Percentiles rank a stretch among this genome's conserved stretches.
These are phyloP conservation scores for Mycena citricolor DNA, from an alignment of 1,284 basidiomycete genomes.

Conservation along the genomic window DNA sequence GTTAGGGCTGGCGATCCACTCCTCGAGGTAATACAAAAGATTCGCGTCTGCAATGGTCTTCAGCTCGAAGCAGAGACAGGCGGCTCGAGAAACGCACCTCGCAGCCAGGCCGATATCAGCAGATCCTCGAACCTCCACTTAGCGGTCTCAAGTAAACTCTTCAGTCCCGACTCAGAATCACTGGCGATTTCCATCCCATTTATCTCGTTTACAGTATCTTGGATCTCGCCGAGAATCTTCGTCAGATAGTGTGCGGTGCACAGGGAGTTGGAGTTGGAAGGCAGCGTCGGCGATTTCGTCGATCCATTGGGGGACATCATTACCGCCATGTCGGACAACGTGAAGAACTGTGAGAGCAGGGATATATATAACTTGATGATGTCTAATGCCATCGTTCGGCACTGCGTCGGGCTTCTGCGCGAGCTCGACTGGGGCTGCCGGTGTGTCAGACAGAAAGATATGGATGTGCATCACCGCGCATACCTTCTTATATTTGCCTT, in stretches of 20 bases:
- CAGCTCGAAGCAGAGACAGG: conserved; percentile 11
- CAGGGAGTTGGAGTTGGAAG: conserved; percentile 77
- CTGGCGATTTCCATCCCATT: conserved; percentile 77
- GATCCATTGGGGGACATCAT: conserved; percentile 42
- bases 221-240: conserved; percentile 79
- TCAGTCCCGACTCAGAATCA: conserved; percentile 70
- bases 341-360: conserved; percentile 87
- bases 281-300: conserved; percentile 56
- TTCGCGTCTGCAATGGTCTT: conserved; percentile 77
- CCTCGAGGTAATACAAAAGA: conserved; percentile 83
- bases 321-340: conserved; percentile 75
- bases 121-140: conserved; percentile 90
- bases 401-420: conserved; percentile 80
- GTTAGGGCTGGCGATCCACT: conserved; percentile 69
- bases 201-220: conserved; percentile 85
- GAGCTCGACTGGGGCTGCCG: conserved; percentile 31
- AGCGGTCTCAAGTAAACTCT: conserved; percentile 76
- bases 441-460: conserved; percentile 11
- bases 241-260: conserved; percentile 81
- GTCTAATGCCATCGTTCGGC: conserved; percentile 88
- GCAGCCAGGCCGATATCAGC: conserved; percentile 78
- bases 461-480: too few species aligned
- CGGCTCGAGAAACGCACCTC: conserved; percentile 56
- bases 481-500: conserved; percentile 89
- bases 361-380: conserved; percentile 88